These are phyloP conservation scores for Phytophthora niederhauseri DNA, from an alignment of 352 stramenopile species.

Conservation along the genomic window DNA sequence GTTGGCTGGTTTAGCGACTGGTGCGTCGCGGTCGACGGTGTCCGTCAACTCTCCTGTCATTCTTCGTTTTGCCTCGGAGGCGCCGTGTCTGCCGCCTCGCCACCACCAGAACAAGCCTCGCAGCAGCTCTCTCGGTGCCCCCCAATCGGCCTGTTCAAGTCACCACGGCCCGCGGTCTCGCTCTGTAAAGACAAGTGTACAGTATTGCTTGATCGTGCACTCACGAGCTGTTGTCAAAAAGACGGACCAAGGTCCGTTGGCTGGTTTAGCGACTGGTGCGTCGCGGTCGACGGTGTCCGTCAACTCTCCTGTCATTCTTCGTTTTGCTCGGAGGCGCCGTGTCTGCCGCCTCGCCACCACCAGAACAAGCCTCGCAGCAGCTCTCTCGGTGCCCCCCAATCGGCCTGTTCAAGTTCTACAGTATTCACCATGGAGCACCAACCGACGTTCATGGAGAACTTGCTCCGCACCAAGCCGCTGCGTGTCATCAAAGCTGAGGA, in stretches of 20 bases:
- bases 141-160: background rate
- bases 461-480: slow-evolving; percentile 77
- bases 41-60: slow-evolving; percentile 14
- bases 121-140: slow-evolving; percentile 3
- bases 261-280: slow-evolving; percentile 31
- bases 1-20: slow-evolving; percentile 33
- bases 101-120: slow-evolving; percentile 7
- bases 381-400: background rate
- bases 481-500: slow-evolving; percentile 79
- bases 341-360: background rate
- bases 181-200: slow-evolving; percentile 37
- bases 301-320: slow-evolving; percentile 21
- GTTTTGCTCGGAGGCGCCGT: slow-evolving; percentile 16
- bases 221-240: slow-evolving; percentile 23
- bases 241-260: slow-evolving; percentile 26
- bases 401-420: background rate
- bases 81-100: background rate
- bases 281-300: slow-evolving; percentile 1
- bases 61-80: slow-evolving; percentile 19
- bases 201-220: slow-evolving; percentile 17
- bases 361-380: slow-evolving; percentile 10
- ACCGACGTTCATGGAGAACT: slow-evolving; percentile 53
- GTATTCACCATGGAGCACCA: slow-evolving; percentile 37
- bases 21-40: slow-evolving; percentile 4
- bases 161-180: background rate